phyloP scores from a whole-genome alignment of 805 yeast genomes.

The Nakazawaea holstii region DNA sequence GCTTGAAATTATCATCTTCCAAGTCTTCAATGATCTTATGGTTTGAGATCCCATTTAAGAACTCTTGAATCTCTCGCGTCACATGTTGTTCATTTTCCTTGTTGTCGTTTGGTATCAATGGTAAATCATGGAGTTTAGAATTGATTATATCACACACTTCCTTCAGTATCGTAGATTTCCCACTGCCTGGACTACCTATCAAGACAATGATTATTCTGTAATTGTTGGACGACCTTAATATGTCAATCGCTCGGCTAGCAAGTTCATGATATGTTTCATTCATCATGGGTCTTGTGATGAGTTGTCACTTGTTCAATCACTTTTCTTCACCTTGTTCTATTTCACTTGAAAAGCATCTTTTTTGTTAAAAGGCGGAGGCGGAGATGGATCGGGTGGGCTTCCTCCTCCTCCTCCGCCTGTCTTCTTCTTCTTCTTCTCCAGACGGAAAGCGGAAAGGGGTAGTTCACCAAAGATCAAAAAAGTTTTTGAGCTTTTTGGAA shows the following conservation, averaged over 20 bases:
- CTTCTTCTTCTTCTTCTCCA: no score
- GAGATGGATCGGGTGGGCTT: neutral
- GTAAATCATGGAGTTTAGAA: neutral
- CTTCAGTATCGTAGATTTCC: constrained; percentile 10
- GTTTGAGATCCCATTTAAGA: neutral
- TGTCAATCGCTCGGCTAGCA: constrained; percentile 4
- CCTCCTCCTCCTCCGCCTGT: no score
- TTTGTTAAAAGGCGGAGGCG: no score
- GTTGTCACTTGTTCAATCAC: no score
- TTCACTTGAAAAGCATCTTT: no score
- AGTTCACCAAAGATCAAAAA: no score
- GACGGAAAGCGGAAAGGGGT: no score
- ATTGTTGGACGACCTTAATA: neutral
- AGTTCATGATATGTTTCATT: constrained; percentile 2
- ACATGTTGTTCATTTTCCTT: neutral
- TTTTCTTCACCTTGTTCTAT: no score
- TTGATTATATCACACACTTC: constrained; percentile 8
- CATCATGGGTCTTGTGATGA: neutral
- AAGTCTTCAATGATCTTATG: neutral
- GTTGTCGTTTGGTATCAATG: no score
- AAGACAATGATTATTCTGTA: constrained; percentile 9
- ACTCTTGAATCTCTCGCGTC: neutral
- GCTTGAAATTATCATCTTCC: constrained; percentile 3
- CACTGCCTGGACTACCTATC: constrained; percentile 11
- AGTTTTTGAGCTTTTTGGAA: no score